Base-by-base conservation (phyloP, 2,329 filamentous ascomycete genomes). In the Penicillium freii region DNA sequence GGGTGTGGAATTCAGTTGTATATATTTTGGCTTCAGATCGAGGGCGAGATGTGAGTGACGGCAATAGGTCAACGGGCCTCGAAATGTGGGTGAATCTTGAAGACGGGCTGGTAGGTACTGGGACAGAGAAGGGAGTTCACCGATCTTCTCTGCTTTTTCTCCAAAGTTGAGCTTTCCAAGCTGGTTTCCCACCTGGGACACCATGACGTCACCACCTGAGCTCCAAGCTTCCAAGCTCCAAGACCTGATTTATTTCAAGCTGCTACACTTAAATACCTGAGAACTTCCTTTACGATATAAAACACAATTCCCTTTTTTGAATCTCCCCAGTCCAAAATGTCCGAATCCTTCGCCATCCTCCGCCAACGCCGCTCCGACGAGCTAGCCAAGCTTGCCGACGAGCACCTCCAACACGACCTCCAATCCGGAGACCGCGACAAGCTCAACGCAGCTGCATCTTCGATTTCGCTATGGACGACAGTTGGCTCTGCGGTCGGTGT, bases 401-500 rank as follows among this genome's bases (percentile, higher is more conserved):
- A 84, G 61, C 84, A 87, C 68, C 69, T 85, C 54, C 75, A 86
- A 62, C 78, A 85, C 58, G 83, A 87, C 64, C 77, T 86, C 38
- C 76, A 75, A n/a, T 73, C 81, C 48, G 77, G 79, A 27, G 87
- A 89, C 67, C 84, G 86, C 50, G 80, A 85, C 36, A 77, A 78
- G 0, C 76, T 89, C 19, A 75, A 79, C 43, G 77, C 72, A 19
- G 86, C 86, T 5, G 84, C 84, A 6, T 71, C 68, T 7, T 84
- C 81, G 56, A 78, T 88, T 29, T 78, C 78, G 9, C 77, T 75
- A 1, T 81, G 84, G 65, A 80, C 86, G 1, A 77, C 79, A 4
- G 64, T 88, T 56, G 87, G 86, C 34, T 86, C 85, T 1, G 67
- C 84, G 6, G 60, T 86, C 2, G 87, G 87, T 4, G 69, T 89